A percentile compares a stretch with the other conserved stretches of the same genome.
phyloP scores from a whole-genome alignment of 257 asterid genomes.

The Nicotiana tomentosiformis region DNA sequence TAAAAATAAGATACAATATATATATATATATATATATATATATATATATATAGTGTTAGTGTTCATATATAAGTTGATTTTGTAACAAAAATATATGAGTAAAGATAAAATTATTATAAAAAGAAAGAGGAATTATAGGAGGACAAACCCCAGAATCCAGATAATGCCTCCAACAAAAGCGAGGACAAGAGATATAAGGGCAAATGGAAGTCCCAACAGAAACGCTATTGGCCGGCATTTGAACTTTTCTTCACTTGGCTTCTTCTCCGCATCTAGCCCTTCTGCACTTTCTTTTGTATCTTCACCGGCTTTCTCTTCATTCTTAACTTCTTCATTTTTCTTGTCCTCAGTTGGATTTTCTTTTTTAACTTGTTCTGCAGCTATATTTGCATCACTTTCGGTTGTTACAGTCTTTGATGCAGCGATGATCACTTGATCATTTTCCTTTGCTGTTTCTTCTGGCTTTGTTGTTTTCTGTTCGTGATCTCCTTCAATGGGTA shows the following conservation, averaged over 20 bases:
- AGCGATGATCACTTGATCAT: neutral
- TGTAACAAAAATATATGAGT: no score
- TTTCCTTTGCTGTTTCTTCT: neutral
- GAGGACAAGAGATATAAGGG: slow-evolving; percentile 53
- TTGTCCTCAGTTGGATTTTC: neutral
- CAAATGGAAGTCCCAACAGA: slow-evolving; percentile 65
- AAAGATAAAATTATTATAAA: no score
- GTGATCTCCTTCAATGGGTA: neutral
- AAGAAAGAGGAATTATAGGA: neutral
- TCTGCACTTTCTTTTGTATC: neutral
- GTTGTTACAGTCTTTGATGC: neutral
- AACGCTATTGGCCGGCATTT: slow-evolving; percentile 43
- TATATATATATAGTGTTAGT: no score
- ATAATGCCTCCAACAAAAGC: slow-evolving; percentile 60
- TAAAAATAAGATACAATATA: no score
- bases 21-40: no score
- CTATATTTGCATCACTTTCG: neutral
- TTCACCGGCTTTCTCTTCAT: neutral
- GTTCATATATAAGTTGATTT: no score
- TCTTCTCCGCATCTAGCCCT: neutral
- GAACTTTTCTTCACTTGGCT: slow-evolving; percentile 5
- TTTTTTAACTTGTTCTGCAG: neutral
- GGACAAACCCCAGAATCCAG: slow-evolving; percentile 69
- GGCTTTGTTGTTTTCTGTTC: neutral
- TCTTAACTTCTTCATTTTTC: neutral